Conservation (phyloP, 768 basidiomycete genomes). For the Panus rudis region DNA sequence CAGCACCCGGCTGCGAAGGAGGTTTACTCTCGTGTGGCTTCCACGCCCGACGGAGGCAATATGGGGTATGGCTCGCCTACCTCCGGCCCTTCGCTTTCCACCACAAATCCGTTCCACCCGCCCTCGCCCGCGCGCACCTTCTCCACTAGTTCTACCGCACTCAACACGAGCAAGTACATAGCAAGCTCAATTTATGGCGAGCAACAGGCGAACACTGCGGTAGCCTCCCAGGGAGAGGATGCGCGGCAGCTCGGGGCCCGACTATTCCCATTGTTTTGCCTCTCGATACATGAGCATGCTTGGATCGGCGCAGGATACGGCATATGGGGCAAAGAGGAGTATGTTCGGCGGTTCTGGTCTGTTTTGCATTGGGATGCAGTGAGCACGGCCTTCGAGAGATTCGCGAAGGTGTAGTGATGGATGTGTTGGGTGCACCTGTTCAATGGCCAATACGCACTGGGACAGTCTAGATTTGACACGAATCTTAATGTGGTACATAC, state of each 20-base stretch:
- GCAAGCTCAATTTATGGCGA: too few species aligned
- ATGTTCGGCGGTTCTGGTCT: conserved; percentile 77
- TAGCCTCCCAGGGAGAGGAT: too few species aligned
- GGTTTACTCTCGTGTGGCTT: background rate
- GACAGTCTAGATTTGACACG: too few species aligned
- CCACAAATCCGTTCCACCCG: conserved; percentile 24
- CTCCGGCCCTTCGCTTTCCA: conserved; percentile 32
- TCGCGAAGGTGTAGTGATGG: too few species aligned
- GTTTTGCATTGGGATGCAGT: conserved; percentile 75
- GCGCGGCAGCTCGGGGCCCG: too few species aligned
- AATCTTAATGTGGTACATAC: background rate
- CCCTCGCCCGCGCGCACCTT: conserved; percentile 24
- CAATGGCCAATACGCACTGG: too few species aligned
- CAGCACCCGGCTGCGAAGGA: too few species aligned
- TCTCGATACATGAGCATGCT: conserved; percentile 78
- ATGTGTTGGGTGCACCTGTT: too few species aligned
- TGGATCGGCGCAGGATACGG: conserved; percentile 84
- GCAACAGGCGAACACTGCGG: too few species aligned
- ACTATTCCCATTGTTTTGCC: conserved; percentile 69
- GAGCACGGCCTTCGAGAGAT: conserved; percentile 8
- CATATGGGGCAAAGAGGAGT: conserved; percentile 86
- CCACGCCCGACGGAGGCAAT: conserved; percentile 18
- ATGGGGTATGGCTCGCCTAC: too few species aligned
- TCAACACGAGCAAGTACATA: conserved; percentile 34
- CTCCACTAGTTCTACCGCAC: conserved; percentile 16